These are phyloP conservation scores for Alternaria novae-zelandiae DNA, from an alignment of 2,329 filamentous ascomycete species.

Conservation along the genomic window DNA sequence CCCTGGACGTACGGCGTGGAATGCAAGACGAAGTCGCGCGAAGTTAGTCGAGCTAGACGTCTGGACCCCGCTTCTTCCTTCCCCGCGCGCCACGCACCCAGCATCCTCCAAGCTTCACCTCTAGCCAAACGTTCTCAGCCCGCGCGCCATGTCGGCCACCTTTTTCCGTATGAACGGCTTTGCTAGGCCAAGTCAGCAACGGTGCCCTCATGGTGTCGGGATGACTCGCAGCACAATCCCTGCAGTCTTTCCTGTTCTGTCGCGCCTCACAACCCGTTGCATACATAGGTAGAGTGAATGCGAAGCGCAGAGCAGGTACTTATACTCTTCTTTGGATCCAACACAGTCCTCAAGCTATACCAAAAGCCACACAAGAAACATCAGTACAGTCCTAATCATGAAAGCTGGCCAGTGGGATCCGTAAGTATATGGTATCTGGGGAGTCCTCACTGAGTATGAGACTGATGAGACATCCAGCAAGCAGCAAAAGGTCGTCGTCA, in stretches of 20 bases:
- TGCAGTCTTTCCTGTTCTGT: conserved; percentile 2
- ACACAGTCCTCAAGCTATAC: background rate
- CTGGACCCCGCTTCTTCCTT: background rate
- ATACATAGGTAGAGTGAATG: background rate
- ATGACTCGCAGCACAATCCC: conserved; percentile 4
- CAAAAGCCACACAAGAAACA: background rate
- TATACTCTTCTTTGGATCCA: background rate
- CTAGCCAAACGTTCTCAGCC: background rate
- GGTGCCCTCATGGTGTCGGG: background rate
- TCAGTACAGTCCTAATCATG: background rate
- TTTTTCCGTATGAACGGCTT: background rate
- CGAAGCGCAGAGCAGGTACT: background rate
- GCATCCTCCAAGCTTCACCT: background rate
- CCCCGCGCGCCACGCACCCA: background rate
- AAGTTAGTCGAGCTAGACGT: background rate
- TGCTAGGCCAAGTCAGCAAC: background rate
- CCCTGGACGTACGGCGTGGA: background rate
- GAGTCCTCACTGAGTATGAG: background rate
- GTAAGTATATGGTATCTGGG: background rate
- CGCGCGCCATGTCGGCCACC: background rate
- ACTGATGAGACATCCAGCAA: conserved; percentile 14
- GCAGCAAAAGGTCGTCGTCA: conserved; percentile 38
- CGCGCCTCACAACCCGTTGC: background rate
- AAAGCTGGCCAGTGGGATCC: conserved; percentile 14
- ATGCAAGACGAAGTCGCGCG: background rate